Evolutionary conservation across 2,329 filamentous ascomycete species (phyloP).

Genomic region (Zalaria obscura): DNA sequence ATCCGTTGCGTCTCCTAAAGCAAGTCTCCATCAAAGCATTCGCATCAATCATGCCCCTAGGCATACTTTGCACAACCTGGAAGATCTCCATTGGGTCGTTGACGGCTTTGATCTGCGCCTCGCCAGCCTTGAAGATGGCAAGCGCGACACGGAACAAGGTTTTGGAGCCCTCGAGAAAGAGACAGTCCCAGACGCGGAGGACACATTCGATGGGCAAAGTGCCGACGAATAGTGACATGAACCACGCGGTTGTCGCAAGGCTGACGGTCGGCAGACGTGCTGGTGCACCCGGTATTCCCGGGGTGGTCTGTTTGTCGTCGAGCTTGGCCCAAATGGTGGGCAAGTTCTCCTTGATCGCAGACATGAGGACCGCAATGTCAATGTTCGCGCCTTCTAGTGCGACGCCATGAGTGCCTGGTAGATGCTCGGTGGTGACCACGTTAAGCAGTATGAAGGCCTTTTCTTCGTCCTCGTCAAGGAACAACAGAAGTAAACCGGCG

Average conservation of each 20-base stretch:
- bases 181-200: slow-evolving; percentile 84
- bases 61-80: slow-evolving; percentile 79
- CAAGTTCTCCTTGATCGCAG: slow-evolving; percentile 65
- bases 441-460: slow-evolving; percentile 88
- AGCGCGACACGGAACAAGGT: slow-evolving; percentile 86
- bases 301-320: slow-evolving; percentile 47
- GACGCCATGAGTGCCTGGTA: slow-evolving; percentile 84
- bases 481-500: slow-evolving; percentile 75
- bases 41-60: slow-evolving; percentile 66
- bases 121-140: slow-evolving; percentile 79
- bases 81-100: slow-evolving; percentile 90
- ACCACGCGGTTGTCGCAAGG: slow-evolving; percentile 88
- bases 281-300: slow-evolving; percentile 23
- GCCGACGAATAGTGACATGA: slow-evolving; percentile 94
- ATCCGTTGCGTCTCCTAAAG: slow-evolving; percentile 54
- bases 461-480: slow-evolving; percentile 69
- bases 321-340: slow-evolving; percentile 81
- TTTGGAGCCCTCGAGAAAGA: slow-evolving; percentile 91
- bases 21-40: slow-evolving; percentile 72
- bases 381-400: slow-evolving; percentile 86
- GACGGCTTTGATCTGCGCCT: slow-evolving; percentile 64
- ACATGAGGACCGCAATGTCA: slow-evolving; percentile 87
- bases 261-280: slow-evolving; percentile 71
- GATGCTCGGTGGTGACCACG: slow-evolving; percentile 75
- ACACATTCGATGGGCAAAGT: slow-evolving; percentile 85